Base-by-base conservation (phyloP, 2,329 filamentous ascomycete species). In the Diplodia scrobiculata region DNA sequence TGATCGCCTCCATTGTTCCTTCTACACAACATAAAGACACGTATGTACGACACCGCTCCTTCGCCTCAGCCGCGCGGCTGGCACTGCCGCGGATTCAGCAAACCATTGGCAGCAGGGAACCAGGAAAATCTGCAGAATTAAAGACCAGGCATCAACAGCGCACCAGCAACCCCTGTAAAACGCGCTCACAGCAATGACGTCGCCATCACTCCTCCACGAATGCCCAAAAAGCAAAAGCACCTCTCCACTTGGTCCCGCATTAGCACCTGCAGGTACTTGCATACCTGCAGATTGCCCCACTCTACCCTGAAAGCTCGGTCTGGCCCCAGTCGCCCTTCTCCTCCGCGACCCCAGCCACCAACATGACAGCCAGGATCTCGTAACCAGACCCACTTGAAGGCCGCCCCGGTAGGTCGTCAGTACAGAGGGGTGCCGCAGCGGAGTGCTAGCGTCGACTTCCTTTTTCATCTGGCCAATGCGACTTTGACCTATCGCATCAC, bases 201-300 rank as follows among this genome's bases (percentile, higher is more conserved):
- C 6, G 25, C 50, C 9, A 6, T 10, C 34, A 2, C n/a, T n/a
- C 17, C 6, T 19, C 50, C 27, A 17, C 27, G n/a, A 17, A 17
- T 53, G 14, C 50, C 2, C 21, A 29, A 52, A 29, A 52, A 53
- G 14, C 27, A 34, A 52, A 32, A 11, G 19, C 25, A 10, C 11
- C 6, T 14, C 21, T 52, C 50, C 14, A 52, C 27, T 52, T 17
- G 50, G 25, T n/a, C 7, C 25, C 50, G 21, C 25, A 51, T 27
- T 51, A 51, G 48, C 48, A 27, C 11, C 19, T 25, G 19, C 48
- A 32, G 29, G 7, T 25, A 25, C n/a, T n/a, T 25, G 25, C 29
- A 27, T 51, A 51, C 48, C 48, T 51, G 48, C 48, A 51, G 48
- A 25, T 27, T 51, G 48, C 48, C 29, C 48, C 48, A 51, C 48